phyloP scores from a whole-genome alignment of 768 basidiomycete genomes.

The Candolleomyces eurysporus region DNA sequence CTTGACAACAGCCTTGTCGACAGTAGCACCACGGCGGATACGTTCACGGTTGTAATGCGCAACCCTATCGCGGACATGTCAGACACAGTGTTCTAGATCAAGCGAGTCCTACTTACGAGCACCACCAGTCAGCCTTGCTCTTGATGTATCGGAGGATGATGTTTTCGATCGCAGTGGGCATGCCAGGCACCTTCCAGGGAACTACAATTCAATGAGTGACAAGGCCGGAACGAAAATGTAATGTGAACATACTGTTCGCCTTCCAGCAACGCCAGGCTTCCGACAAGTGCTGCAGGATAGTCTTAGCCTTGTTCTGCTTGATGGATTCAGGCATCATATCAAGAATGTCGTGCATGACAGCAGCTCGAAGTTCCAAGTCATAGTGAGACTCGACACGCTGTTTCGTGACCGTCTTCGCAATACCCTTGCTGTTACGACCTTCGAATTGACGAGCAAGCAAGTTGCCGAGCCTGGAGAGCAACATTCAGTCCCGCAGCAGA shows the following conservation, averaged over 20 bases:
- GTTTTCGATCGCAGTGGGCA: constrained; percentile 99
- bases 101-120: constrained; percentile 55
- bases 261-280: constrained; percentile 99
- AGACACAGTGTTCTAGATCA: not conserved
- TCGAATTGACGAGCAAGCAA: constrained; percentile 98
- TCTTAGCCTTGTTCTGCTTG: constrained; percentile 99
- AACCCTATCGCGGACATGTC: constrained; percentile 45
- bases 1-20: constrained; percentile 98
- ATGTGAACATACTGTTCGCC: constrained; percentile 53
- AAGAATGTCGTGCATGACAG: constrained; percentile 99
- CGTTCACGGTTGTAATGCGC: constrained; percentile 98
- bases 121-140: constrained; percentile 99
- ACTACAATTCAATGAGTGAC: constrained; percentile 24
- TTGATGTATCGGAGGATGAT: constrained; percentile 99
- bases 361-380: constrained; percentile 94
- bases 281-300: constrained; percentile 95
- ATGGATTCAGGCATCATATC: constrained; percentile 99
- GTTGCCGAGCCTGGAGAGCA: constrained; percentile 72
- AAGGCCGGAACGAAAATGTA: too few species aligned
- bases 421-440: constrained; percentile 93
- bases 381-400: constrained; percentile 99
- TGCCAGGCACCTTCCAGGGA: constrained; percentile 99
- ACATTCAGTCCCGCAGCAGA: not conserved
- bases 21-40: constrained; percentile 94
- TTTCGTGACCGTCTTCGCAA: constrained; percentile 98